Conservation (phyloP, 805 yeast genomes). For the Pichia exigua region DNA sequence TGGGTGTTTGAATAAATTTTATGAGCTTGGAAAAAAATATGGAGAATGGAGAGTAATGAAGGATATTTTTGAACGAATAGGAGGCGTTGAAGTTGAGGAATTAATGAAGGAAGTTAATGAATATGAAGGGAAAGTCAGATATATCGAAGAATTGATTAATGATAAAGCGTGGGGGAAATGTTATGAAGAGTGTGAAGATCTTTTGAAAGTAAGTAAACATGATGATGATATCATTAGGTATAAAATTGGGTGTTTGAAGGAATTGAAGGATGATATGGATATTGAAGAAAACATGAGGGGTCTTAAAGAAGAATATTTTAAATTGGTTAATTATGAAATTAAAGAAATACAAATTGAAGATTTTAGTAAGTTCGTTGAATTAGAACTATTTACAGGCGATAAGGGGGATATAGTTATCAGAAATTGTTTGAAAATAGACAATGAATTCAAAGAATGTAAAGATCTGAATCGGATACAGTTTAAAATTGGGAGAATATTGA, state of each 20-base stretch:
- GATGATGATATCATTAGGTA: conserved; percentile 31
- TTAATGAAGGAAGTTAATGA: background rate
- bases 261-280: conserved; percentile 7
- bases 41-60: conserved; percentile 29
- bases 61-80: conserved; percentile 5
- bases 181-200: conserved; percentile 26
- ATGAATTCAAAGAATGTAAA: conserved; percentile 60
- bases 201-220: conserved; percentile 37
- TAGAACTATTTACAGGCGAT: conserved; percentile 22
- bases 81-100: background rate
- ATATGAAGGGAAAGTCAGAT: background rate
- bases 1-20: conserved; percentile 43
- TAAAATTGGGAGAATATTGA: conserved; percentile 35
- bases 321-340: conserved; percentile 17
- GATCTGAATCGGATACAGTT: conserved; percentile 44
- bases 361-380: conserved; percentile 21
- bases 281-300: conserved; percentile 16
- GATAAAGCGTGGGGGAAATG: conserved; percentile 21
- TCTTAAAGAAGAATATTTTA: conserved; percentile 19
- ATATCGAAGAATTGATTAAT: background rate
- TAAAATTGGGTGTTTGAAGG: conserved; percentile 22
- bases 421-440: conserved; percentile 69
- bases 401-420: conserved; percentile 15
- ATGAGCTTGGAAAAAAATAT: conserved; percentile 41
- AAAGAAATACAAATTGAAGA: conserved; percentile 14